Evolutionary conservation across 768 basidiomycete species (phyloP), one percentile per base, ranked within the genome.

Genomic region (Lactarius trivialis): DNA sequence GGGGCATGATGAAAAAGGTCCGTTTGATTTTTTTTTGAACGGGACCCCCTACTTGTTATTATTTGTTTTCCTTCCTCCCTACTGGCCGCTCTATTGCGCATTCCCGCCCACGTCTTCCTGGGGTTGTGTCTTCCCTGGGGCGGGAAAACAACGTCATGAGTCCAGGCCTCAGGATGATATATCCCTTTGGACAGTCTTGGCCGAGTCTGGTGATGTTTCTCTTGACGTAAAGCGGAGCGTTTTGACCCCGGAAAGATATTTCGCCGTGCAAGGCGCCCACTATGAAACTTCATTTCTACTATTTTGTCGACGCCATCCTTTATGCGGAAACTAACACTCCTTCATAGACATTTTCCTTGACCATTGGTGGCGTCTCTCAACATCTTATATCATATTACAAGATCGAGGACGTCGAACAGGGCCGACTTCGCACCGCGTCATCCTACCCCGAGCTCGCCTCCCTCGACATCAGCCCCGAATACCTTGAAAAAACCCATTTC

Each of bases 1-100:
- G 93, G 60, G 96, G 96, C 7, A 82, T 98, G 73, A 93, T 98
- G 85, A 98, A 98, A 80, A 97, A 98, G 85, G 96, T 93, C 50
- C 68, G 83, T 74, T 41, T 54, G n/a, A 5, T 37, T 59, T 32
- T 61, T 24, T 36, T 39, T 52, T 34, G 17, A 32, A 17, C 39
- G 7, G 49, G 45, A n/a, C 28, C 19, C 50, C 41, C 0, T 36
- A 26, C 30, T 52, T 56, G 48, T 55, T 28, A 56, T 26, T 28
- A 43, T 24, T 54, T 32, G 50, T 53, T 53, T 58, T 15, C 28
- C 19, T 43, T 32, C 41, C 11, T n/a, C 17, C 8, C 50, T 26
- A 36, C 49, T 36, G 12, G 43, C 21, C 56, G 34, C 49, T 11
- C 21, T 52, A 34, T 58, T 32, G 50, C 41, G 7, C 51, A 41